Percentiles rank a stretch among this genome's conserved stretches.
Evolutionary conservation across 345 rosid genomes (phyloP).

Genomic region (Angophora floribunda): DNA sequence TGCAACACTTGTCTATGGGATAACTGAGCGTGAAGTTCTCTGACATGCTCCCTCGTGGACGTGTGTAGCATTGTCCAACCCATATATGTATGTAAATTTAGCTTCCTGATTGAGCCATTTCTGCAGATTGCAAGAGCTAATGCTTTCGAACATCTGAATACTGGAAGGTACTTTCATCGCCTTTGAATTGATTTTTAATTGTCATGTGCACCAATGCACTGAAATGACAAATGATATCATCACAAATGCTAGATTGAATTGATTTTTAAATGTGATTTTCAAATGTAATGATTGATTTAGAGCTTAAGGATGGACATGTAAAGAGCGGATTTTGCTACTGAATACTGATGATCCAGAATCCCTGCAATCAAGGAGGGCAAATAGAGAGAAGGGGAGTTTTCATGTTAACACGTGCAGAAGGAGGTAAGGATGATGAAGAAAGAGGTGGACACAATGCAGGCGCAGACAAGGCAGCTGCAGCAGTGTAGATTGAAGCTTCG

Average conservation of each 20-base stretch:
- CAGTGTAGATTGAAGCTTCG: constrained; percentile 37
- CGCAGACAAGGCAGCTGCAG: constrained; percentile 34
- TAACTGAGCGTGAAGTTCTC: background rate
- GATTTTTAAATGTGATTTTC: no score
- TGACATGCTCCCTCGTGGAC: background rate
- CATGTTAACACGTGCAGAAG: background rate
- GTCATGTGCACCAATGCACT: no score
- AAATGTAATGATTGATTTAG: no score
- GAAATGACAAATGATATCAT: no score
- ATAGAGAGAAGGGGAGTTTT: no score
- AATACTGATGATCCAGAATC: no score
- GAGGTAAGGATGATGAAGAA: constrained; percentile 38
- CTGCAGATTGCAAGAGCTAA: constrained; percentile 60
- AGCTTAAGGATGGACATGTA: no score
- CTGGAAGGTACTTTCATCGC: constrained; percentile 88
- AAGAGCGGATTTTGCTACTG: no score
- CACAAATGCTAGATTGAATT: no score
- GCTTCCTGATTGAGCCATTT: background rate
- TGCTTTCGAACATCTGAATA: constrained; percentile 67
- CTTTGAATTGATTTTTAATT: constrained; percentile 23
- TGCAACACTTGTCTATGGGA: background rate
- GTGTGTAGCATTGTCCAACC: no score
- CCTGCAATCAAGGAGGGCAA: no score
- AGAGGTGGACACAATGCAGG: constrained; percentile 42
- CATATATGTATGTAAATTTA: background rate